phyloP scores from a whole-genome alignment of 352 stramenopile species.

The Globisporangium radiosum region DNA sequence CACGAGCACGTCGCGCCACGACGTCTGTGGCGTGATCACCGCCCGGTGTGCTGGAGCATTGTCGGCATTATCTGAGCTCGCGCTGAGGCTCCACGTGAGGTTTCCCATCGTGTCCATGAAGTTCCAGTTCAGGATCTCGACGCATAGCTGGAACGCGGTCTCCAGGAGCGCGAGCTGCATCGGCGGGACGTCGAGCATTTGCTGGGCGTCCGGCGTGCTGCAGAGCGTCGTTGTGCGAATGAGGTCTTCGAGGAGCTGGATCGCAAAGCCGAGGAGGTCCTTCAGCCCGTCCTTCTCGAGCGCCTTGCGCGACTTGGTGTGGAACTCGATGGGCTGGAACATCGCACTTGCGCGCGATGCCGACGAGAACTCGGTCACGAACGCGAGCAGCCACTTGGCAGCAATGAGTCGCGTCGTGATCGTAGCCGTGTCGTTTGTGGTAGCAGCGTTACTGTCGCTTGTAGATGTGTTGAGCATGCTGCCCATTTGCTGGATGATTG shows the following conservation, averaged over 20 bases:
- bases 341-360: constrained; percentile 73
- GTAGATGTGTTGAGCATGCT: constrained; percentile 30
- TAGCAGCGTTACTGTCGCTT: constrained; percentile 2
- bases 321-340: constrained; percentile 77
- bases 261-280: constrained; percentile 48
- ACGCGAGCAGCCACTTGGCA: constrained; percentile 77
- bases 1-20: constrained; percentile 64
- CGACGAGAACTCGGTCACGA: constrained; percentile 82
- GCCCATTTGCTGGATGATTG: constrained; percentile 72
- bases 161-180: constrained; percentile 74
- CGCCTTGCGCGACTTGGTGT: constrained; percentile 59
- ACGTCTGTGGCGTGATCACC: constrained; percentile 50
- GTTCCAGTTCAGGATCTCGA: constrained; percentile 81
- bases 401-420: constrained; percentile 52
- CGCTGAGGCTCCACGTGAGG: constrained; percentile 57
- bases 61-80: constrained; percentile 20
- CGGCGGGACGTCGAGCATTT: constrained; percentile 29
- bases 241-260: constrained; percentile 64
- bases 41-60: constrained; percentile 27
- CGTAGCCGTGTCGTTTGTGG: background rate
- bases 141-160: constrained; percentile 62
- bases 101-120: constrained; percentile 56
- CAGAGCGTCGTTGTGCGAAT: constrained; percentile 56
- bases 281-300: constrained; percentile 60
- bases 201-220: constrained; percentile 23